These are phyloP conservation scores for Hymenoscyphus repandus DNA, from an alignment of 2,329 filamentous ascomycete species.

Conservation along the genomic window DNA sequence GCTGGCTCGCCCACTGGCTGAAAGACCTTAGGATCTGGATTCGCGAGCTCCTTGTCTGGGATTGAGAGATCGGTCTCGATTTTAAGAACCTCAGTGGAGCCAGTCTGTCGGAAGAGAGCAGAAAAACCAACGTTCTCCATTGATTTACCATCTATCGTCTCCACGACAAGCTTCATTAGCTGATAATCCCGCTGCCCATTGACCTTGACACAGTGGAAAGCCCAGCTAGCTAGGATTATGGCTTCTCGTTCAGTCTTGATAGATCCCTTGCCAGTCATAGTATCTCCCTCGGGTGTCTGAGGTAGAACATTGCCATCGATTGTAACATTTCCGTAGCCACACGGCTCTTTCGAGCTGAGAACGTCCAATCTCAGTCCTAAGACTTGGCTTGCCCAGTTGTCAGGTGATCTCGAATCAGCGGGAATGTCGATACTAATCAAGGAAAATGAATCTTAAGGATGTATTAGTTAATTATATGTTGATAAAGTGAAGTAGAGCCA, in stretches of 20 bases:
- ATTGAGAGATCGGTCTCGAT: slow-evolving; percentile 38
- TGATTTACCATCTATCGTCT: slow-evolving; percentile 38
- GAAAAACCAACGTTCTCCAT: slow-evolving; percentile 38
- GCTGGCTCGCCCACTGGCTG: slow-evolving; percentile 12
- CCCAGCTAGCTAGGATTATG: slow-evolving; percentile 41
- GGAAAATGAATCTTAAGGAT: slow-evolving; percentile 13
- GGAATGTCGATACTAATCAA: slow-evolving; percentile 18
- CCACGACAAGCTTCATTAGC: slow-evolving; percentile 39
- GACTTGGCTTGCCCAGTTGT: slow-evolving; percentile 11
- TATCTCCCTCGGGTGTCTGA: slow-evolving; percentile 31
- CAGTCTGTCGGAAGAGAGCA: slow-evolving; percentile 42
- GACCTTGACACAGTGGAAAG: slow-evolving; percentile 41
- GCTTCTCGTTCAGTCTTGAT: slow-evolving; percentile 36
- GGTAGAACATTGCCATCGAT: slow-evolving; percentile 41
- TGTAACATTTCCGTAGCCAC: slow-evolving; percentile 42
- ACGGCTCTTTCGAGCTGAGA: slow-evolving; percentile 40
- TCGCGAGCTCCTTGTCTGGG: slow-evolving; percentile 20
- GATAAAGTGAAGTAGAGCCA: background rate
- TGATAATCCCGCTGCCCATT: slow-evolving; percentile 39
- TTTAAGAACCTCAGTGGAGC: slow-evolving; percentile 37
- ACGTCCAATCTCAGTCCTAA: slow-evolving; percentile 39
- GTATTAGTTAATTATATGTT: background rate
- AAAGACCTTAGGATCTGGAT: slow-evolving; percentile 18
- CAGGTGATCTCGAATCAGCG: slow-evolving; percentile 18
- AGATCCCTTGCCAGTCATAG: slow-evolving; percentile 35